Conservation (phyloP, 139 green algal genomes). For the Nannochloris sp. region DNA sequence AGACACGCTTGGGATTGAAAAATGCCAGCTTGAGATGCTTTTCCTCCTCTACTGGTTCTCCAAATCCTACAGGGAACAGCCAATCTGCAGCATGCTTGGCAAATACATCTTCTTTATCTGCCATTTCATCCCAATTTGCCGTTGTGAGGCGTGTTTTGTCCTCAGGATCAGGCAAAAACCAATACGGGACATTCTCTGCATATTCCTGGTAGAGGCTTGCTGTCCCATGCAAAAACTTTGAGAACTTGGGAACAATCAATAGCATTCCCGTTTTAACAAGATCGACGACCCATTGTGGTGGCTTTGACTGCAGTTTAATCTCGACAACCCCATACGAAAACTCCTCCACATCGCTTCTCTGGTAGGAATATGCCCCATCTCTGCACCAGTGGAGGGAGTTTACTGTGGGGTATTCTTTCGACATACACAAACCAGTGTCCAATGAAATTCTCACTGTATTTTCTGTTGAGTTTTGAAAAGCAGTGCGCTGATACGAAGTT, state of each 20-base stretch:
- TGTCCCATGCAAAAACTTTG: constrained; percentile 67
- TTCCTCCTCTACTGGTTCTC: background rate
- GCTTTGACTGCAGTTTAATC: constrained; percentile 69
- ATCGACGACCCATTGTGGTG: constrained; percentile 34
- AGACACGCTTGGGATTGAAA: background rate
- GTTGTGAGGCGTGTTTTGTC: constrained; percentile 21
- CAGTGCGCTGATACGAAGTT: constrained; percentile 58
- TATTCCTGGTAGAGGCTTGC: constrained; percentile 29
- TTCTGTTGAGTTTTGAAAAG: constrained; percentile 58
- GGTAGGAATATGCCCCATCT: constrained; percentile 11
- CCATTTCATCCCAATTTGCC: constrained; percentile 59
- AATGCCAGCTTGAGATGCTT: background rate
- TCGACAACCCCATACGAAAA: constrained; percentile 83
- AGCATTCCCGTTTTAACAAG: constrained; percentile 46
- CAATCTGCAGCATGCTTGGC: constrained; percentile 6
- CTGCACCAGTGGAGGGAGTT: constrained; percentile 7
- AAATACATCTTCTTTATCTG: constrained; percentile 13
- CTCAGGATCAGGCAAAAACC: constrained; percentile 53
- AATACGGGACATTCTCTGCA: constrained; percentile 37
- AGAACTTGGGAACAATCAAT: constrained; percentile 68
- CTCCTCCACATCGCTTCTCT: constrained; percentile 21
- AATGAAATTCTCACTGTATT: constrained; percentile 44
- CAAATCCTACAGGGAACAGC: constrained; percentile 11
- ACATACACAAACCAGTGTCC: constrained; percentile 52
- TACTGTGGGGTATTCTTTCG: constrained; percentile 31